Evolutionary conservation across 495 filamentous ascomycete genomes (phyloP), one percentile per base, ranked within the genome.

Genomic region (Penicillium angulare): DNA sequence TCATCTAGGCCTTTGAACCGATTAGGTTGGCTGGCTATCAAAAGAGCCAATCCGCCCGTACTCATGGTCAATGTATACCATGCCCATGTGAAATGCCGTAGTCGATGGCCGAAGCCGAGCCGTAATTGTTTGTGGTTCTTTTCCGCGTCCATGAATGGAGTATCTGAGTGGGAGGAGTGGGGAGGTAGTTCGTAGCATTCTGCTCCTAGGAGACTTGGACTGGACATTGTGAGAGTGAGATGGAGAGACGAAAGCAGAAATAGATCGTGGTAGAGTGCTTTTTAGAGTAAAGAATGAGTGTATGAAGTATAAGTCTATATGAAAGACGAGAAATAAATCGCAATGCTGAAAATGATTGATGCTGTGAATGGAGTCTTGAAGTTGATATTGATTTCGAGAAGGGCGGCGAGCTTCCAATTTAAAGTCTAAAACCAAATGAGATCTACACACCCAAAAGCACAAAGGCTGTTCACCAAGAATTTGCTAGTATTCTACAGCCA

Each of bases 31-130:
- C 71, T 72, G 39, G 72, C 75, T 23, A 89, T 69, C 27, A 86
- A 64, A 15, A 88, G 71, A 18, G 86, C 79, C 9, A 88, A 64
- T 8, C 84, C 85, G 9, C 82, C 82, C 2, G 81, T 84, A 31
- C 82, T 80, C 83, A 88, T 87, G 15, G 80, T 84, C 15, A 84
- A 61, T 9, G 82, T 86, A 62, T 83, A 89, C 78, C 84, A 87
- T 20, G 84, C 83, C 79, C 83, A 87, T n/a, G 85, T 88, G 59
- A 87, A 86, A 55, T 87, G 85, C 46, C 79, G 71, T 3, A 87
- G 66, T 5, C 85, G 72, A 47, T 77, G 69, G 7, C 67, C 60
- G 27, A 79, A 47, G 41, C 22, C n/a, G 12, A 71, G 10, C 6
- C 22, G 53, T 15, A 36, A 23, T 16, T 46, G 52, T 13, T 63